Base-by-base conservation (phyloP, 2,329 filamentous ascomycete genomes). In the Aspergillus brasiliensis region DNA sequence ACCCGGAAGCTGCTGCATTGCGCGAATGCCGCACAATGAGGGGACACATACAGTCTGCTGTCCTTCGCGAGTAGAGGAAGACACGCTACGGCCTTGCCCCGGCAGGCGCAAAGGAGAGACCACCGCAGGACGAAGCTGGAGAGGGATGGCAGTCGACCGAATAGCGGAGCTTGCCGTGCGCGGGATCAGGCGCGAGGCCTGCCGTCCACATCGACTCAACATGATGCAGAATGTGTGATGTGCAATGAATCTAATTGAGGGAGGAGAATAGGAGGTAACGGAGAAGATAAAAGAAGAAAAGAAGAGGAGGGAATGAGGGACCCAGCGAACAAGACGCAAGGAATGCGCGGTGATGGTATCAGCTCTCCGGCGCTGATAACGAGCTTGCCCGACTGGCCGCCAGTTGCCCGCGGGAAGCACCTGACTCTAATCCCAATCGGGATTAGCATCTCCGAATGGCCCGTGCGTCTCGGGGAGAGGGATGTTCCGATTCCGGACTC, bases 361-460 rank as follows among this genome's bases (percentile, higher is more conserved):
- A 46, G 52, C 46, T 28, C 59, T 13, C 40, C 40, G 40, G 40
- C 10, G 40, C 40, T 44, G 40, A 44, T 44, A 44, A 21, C 40
- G 40, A 44, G 40, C 19, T 44, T 44, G 49, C 49, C 21, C 17
- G 27, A 21, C 25, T 54, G 51, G 57, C 57, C 48, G 40, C 54
- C 68, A 68, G 73, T 75, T 74, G 71, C 71, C 73, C 73, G 73
- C 73, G 73, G 73, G 70, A 75, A 75, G 73, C 69, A 62, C 56
- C 56, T 17, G 3, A 37, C 61, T 53, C 73, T 73, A 75, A 38
- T 25, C 70, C 62, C 0, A 8, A 40, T 64, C 4, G 2, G 57
- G 69, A 21, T 52, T 63, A 63, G 60, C 57, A 62, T 62, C 63
- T 59, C 66, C 66, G 66, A 57, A 3, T 48, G 61, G 51, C 40